Conservation (phyloP, 164 flowering plant species). For the Umbilicus rupestris region DNA sequence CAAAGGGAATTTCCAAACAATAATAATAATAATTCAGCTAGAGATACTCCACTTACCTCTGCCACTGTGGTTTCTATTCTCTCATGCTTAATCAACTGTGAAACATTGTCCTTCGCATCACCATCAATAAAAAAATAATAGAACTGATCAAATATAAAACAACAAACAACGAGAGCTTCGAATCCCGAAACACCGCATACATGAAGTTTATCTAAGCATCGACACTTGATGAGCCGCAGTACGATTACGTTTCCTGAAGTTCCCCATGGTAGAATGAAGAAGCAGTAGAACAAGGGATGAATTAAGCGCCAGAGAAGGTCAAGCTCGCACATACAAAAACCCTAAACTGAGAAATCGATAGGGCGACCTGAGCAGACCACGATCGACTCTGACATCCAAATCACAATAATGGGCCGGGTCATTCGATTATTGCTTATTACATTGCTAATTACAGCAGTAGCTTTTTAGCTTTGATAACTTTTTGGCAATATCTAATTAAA, state of each 20-base stretch:
- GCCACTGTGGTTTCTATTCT: slow-evolving; percentile 92
- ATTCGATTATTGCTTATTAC: no score
- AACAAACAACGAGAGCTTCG: background rate
- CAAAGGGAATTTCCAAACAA: no score
- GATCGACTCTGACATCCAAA: no score
- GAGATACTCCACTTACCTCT: slow-evolving; percentile 33
- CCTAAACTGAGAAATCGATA: background rate
- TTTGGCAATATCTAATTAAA: no score
- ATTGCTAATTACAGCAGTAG: no score
- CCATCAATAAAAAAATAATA: background rate
- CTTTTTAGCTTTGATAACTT: no score
- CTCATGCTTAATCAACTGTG: slow-evolving; percentile 91
- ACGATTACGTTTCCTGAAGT: slow-evolving; percentile 1
- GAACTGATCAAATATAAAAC: background rate
- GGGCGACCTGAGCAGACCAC: background rate
- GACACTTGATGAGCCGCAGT: background rate
- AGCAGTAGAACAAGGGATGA: background rate
- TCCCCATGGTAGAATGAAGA: background rate
- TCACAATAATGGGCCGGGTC: no score
- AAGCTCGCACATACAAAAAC: background rate
- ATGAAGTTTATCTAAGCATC: background rate
- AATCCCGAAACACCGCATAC: background rate
- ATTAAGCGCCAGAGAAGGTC: background rate
- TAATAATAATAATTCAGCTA: no score
- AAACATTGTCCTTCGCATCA: slow-evolving; percentile 64